Evolutionary conservation across 2,329 filamentous ascomycete species (phyloP).

Genomic region (Stagonosporopsis rhizophila): DNA sequence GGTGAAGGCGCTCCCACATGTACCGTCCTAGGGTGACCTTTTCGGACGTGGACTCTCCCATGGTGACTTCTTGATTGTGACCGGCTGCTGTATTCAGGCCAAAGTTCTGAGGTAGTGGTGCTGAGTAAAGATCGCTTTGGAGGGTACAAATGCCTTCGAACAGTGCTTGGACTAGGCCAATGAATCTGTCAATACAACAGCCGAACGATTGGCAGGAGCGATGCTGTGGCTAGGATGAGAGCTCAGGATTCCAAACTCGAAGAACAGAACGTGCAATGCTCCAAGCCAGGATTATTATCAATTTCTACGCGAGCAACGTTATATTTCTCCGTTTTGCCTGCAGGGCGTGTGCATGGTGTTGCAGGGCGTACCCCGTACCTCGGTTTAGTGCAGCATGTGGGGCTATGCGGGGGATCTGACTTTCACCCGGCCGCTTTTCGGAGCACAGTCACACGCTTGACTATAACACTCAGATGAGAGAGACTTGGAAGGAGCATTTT

Average conservation of each 20-base stretch:
- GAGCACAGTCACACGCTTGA: background rate
- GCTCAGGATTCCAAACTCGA: background rate
- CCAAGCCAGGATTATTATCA: background rate
- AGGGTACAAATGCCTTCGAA: background rate
- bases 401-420: constrained; percentile 3
- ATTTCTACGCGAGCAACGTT: background rate
- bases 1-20: constrained; percentile 53
- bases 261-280: background rate
- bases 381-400: constrained; percentile 1
- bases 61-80: background rate
- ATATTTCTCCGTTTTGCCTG: background rate
- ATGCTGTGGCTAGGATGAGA: background rate
- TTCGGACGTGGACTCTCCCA: constrained; percentile 19
- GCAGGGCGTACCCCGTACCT: constrained; percentile 7
- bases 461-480: background rate
- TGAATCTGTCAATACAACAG: background rate
- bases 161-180: background rate
- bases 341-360: constrained; percentile 6
- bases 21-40: constrained; percentile 53
- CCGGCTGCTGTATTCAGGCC: background rate
- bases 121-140: background rate
- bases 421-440: constrained; percentile 1
- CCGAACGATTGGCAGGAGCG: background rate
- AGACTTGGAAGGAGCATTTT: background rate
- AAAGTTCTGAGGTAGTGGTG: background rate